Evolutionary conservation across 2,329 filamentous ascomycete genomes (phyloP), one percentile per base, ranked within the genome.

Genomic region (Pseudogymnoascus sp.): DNA sequence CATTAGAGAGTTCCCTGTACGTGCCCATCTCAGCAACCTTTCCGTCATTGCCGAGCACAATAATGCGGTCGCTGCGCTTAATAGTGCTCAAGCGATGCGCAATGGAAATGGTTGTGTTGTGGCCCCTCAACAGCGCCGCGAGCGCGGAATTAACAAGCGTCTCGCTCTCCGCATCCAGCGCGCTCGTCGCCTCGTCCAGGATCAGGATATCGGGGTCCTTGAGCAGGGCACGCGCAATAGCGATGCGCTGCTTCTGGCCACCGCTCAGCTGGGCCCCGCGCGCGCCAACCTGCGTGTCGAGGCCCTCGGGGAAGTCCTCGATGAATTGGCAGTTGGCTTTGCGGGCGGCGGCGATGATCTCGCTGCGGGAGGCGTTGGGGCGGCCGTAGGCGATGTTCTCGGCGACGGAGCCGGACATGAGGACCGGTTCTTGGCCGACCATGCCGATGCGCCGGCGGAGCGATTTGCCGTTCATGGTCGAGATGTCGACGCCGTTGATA

Each of bases 241-340:
- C 94, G 69, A 99, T 97, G 65, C 94, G 88, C 74, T 99, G 57
- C 77, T 97, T 97, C 75, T 99, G 94, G 0, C 94, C 94, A 59
- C 94, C 94, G 7, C 92, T 97, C 0, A 99, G 82, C 74, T 97
- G 93, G 1, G 93, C 92, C 35, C 94, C 94, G 66, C 94, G 84
- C 14, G 93, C 89, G 60, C 95, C 95, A 30, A 96, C 94, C 65
- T 89, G 89, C 0, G 94, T 99, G 71, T 99, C 93, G 6, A 99
- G 82, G 4, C 94, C 94, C 62, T 97, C 92, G 28, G 94, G 94
- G 68, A 99, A 95, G 73, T 99, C 94, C 72, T 89, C 88, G 73
- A 99, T 96, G 71, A 99, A 99, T 68, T 89, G 88, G 73, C 94
- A 99, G 74, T 99, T 99, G 60, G 94, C 94, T 73, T 93, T 89